Evolutionary conservation across 179 eudicot genomes (phyloP).

Genomic region (Dionaea muscipula): DNA sequence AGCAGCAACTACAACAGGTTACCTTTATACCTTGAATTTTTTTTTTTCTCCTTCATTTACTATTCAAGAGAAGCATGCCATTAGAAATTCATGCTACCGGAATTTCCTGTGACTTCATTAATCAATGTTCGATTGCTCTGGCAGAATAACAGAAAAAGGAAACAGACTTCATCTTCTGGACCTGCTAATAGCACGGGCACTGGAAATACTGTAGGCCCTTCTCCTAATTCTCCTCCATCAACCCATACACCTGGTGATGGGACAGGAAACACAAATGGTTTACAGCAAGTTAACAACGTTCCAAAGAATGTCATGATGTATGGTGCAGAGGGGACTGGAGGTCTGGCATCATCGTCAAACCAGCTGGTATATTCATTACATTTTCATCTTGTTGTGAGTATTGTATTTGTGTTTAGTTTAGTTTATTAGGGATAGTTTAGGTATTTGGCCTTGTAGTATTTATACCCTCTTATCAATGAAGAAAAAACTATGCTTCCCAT

Average conservation of each 20-base stretch:
- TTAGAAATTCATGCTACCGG: background rate
- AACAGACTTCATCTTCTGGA: conserved; percentile 91
- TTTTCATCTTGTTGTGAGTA: too few species aligned
- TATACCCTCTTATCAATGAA: too few species aligned
- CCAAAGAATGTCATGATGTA: conserved; percentile 79
- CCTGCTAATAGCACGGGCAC: conserved; percentile 97
- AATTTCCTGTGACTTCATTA: background rate
- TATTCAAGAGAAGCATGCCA: background rate
- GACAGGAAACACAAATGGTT: conserved; percentile 46
- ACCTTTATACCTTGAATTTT: background rate
- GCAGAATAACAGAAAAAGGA: conserved; percentile 76
- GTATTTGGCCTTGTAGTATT: too few species aligned
- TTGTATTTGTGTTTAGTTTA: too few species aligned
- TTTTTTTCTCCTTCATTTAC: background rate
- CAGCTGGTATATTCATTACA: conserved; percentile 52
- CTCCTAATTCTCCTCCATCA: conserved; percentile 89
- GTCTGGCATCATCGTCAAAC: conserved; percentile 84
- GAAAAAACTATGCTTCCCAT: too few species aligned
- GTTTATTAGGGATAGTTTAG: too few species aligned
- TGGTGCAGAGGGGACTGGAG: conserved; percentile 76
- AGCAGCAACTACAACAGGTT: conserved; percentile 84
- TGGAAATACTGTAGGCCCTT: conserved; percentile 87
- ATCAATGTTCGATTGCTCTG: conserved; percentile 4
- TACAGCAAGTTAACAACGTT: conserved; percentile 70
- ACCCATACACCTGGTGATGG: conserved; percentile 98